Conservation (phyloP, 225 moss, liverwort and hornwort species). For the Bryum argenteum region DNA sequence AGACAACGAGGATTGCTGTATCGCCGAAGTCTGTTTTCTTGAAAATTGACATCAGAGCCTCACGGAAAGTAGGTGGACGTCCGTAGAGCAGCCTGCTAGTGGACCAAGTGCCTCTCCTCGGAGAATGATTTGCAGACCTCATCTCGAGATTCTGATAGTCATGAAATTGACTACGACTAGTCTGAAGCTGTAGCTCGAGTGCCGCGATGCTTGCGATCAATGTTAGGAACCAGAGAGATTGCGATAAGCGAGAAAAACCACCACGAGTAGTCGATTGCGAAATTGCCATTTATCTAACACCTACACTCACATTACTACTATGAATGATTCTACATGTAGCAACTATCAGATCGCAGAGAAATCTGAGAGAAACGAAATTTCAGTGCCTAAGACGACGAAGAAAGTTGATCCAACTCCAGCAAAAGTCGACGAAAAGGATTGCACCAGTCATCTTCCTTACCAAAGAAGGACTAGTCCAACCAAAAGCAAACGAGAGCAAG, state of each 20-base stretch:
- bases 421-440: background rate
- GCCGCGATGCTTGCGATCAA: background rate
- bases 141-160: conserved; percentile 20
- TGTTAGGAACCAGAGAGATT: conserved; percentile 17
- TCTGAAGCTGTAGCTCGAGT: background rate
- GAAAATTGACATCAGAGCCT: conserved; percentile 23
- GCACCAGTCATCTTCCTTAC: no score
- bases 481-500: background rate
- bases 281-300: conserved; percentile 17
- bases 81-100: conserved; percentile 12
- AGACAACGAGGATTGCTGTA: conserved; percentile 38
- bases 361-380: background rate
- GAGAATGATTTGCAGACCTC: background rate
- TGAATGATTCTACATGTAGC: background rate
- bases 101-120: conserved; percentile 19
- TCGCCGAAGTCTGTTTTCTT: conserved; percentile 26
- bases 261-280: background rate
- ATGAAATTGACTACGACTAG: background rate
- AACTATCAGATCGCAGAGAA: background rate
- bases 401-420: background rate
- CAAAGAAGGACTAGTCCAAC: no score
- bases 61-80: background rate
- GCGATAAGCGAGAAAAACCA: background rate
- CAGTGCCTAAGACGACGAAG: no score
- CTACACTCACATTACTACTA: background rate